Percentiles rank a stretch among this genome's conserved stretches.
These are phyloP conservation scores for Fermentozyma sake DNA, from an alignment of 1,139 yeast species.

Conservation along the genomic window DNA sequence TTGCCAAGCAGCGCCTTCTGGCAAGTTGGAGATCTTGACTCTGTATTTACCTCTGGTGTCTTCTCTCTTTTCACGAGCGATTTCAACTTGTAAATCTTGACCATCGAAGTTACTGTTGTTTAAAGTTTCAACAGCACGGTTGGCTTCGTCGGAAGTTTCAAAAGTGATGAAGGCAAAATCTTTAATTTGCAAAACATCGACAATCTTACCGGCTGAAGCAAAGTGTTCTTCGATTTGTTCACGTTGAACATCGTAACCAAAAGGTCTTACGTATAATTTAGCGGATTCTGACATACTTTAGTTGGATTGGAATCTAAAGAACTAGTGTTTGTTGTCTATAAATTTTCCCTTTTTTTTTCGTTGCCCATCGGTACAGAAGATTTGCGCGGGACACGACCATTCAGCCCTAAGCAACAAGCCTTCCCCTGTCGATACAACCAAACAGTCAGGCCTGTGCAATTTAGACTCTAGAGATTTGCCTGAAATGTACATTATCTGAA, in stretches of 20 bases:
- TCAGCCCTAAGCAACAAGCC: too few relatives aligned
- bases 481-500: too few relatives aligned
- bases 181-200: conserved; percentile 65
- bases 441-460: too few relatives aligned
- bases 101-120: conserved; percentile 56
- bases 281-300: conserved; percentile 22
- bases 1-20: conserved; percentile 80
- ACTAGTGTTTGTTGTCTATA: too few relatives aligned
- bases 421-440: too few relatives aligned
- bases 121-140: conserved; percentile 61
- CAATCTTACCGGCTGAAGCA: conserved; percentile 58
- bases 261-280: conserved; percentile 41
- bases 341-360: conserved; percentile 1
- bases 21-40: conserved; percentile 63
- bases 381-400: too few relatives aligned
- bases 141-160: conserved; percentile 62
- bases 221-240: conserved; percentile 69
- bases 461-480: too few relatives aligned
- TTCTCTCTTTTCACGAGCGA: conserved; percentile 56
- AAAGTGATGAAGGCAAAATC: conserved; percentile 76
- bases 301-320: conserved; percentile 3
- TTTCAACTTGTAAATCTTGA: conserved; percentile 62
- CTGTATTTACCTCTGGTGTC: conserved; percentile 69
- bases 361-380: conserved; percentile 2
- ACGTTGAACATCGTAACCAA: conserved; percentile 36